A percentile compares a stretch with the other conserved stretches of the same genome.
Conservation (phyloP, 2,329 filamentous ascomycete species). For the Falciphora oryzae region DNA sequence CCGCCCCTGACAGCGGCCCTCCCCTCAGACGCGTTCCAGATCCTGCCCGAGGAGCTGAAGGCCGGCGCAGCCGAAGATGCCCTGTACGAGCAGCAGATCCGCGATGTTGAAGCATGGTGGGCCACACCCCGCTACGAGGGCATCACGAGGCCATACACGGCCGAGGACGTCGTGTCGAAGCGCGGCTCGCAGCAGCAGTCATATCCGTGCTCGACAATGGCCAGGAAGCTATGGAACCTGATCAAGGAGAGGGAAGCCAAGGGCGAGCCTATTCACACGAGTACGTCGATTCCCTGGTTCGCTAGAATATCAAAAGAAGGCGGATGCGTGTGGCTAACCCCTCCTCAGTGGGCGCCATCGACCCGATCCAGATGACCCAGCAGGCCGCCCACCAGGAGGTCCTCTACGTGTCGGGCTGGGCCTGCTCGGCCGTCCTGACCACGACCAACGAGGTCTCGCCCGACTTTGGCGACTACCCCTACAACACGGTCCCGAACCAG, state of each 20-base stretch:
- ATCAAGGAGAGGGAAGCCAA: constrained; percentile 70
- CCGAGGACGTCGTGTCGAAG: constrained; percentile 89
- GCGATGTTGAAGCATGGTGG: constrained; percentile 90
- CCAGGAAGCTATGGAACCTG: constrained; percentile 87
- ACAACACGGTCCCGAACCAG: constrained; percentile 98
- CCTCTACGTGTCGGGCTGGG: constrained; percentile 95
- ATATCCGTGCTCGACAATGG: constrained; percentile 93
- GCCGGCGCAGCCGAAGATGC: constrained; percentile 75
- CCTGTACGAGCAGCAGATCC: constrained; percentile 76
- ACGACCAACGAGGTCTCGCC: constrained; percentile 95
- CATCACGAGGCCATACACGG: constrained; percentile 87
- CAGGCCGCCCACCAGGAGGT: constrained; percentile 95
- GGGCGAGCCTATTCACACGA: constrained; percentile 88
- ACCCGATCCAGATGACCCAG: constrained; percentile 99
- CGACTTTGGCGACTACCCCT: constrained; percentile 97
- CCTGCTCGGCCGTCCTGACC: constrained; percentile 88
- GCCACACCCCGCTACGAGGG: constrained; percentile 74
- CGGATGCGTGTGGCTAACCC: too few relatives aligned
- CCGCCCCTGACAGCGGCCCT: constrained; percentile 56
- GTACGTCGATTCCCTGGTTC: constrained; percentile 40
- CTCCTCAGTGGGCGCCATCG: constrained; percentile 81
- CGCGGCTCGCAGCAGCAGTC: constrained; percentile 79
- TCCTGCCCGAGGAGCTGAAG: constrained; percentile 73
- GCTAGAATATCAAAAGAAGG: too few relatives aligned
- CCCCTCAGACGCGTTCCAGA: constrained; percentile 76